Evolutionary conservation across 805 yeast genomes (phyloP).

Genomic region (Metschnikowia sp.): DNA sequence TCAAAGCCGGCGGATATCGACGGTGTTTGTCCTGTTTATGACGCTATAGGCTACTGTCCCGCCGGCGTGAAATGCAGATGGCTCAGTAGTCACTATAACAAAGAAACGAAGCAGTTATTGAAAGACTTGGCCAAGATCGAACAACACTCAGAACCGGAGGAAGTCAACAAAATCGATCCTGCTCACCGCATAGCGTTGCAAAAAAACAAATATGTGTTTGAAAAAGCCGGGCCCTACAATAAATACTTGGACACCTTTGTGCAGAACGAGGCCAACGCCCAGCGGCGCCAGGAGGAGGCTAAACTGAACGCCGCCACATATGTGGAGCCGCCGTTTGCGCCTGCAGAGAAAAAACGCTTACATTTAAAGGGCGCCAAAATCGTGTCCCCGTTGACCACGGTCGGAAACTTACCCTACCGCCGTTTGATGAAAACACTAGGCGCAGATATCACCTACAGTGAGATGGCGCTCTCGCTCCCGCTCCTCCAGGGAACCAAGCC

Average conservation of each 20-base stretch:
- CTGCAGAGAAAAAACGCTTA: slow-evolving; percentile 77
- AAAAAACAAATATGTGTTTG: slow-evolving; percentile 60
- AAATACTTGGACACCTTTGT: slow-evolving; percentile 59
- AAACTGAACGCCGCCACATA: slow-evolving; percentile 47
- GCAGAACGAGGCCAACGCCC: slow-evolving; percentile 39
- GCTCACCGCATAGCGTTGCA: slow-evolving; percentile 49
- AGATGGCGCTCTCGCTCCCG: slow-evolving; percentile 90
- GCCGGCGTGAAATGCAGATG: slow-evolving; percentile 91
- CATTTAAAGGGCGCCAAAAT: slow-evolving; percentile 73
- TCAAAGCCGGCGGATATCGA: slow-evolving; percentile 69
- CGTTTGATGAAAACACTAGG: slow-evolving; percentile 87
- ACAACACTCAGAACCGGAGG: slow-evolving; percentile 41
- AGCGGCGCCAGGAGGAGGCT: slow-evolving; percentile 23
- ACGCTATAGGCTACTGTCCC: slow-evolving; percentile 84
- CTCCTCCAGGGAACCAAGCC: slow-evolving; percentile 84
- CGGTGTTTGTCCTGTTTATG: slow-evolving; percentile 82
- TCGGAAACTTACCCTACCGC: slow-evolving; percentile 94
- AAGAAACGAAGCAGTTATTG: slow-evolving; percentile 42
- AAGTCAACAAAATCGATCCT: slow-evolving; percentile 58
- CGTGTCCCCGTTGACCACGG: slow-evolving; percentile 94
- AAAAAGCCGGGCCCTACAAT: slow-evolving; percentile 53
- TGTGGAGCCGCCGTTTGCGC: slow-evolving; percentile 71
- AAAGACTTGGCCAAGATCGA: slow-evolving; percentile 43
- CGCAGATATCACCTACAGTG: slow-evolving; percentile 90
- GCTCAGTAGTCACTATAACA: slow-evolving; percentile 66